A percentile compares a stretch with the other conserved stretches of the same genome.
Evolutionary conservation across 73 alveolate species (phyloP).

Genomic region (Stentor coeruleus): DNA sequence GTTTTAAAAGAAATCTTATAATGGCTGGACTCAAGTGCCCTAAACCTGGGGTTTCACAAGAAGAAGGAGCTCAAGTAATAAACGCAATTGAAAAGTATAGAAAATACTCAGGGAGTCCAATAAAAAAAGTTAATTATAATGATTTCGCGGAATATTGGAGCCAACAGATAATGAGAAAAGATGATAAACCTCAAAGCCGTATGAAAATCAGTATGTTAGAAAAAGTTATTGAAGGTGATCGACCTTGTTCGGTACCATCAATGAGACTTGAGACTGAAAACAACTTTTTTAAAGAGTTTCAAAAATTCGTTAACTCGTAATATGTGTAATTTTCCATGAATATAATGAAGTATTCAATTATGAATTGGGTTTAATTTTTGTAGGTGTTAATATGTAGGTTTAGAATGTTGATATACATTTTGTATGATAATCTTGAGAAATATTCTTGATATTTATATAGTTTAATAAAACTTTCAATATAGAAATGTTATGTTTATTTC

Average conservation of each 20-base stretch:
- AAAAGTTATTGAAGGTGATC: neutral
- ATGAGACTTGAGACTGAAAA: neutral
- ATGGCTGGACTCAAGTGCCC: conserved; percentile 8
- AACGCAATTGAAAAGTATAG: neutral
- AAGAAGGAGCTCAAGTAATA: neutral
- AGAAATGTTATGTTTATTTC: no score
- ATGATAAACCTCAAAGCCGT: neutral
- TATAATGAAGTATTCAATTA: no score
- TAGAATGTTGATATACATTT: no score
- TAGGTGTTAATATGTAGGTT: no score
- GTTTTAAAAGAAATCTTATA: neutral
- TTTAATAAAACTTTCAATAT: no score
- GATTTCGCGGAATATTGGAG: neutral
- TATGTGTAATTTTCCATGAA: no score
- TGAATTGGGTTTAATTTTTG: no score
- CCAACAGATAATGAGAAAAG: neutral
- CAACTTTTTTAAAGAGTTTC: neutral
- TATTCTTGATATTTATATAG: no score
- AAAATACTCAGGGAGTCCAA: neutral
- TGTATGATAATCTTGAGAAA: no score
- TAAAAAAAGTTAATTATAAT: no score
- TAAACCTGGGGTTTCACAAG: neutral
- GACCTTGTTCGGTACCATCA: neutral
- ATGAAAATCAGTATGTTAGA: neutral
- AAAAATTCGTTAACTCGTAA: neutral